These are phyloP conservation scores for Metschnikowia borealis DNA, from an alignment of 805 yeast species.

Conservation along the genomic window DNA sequence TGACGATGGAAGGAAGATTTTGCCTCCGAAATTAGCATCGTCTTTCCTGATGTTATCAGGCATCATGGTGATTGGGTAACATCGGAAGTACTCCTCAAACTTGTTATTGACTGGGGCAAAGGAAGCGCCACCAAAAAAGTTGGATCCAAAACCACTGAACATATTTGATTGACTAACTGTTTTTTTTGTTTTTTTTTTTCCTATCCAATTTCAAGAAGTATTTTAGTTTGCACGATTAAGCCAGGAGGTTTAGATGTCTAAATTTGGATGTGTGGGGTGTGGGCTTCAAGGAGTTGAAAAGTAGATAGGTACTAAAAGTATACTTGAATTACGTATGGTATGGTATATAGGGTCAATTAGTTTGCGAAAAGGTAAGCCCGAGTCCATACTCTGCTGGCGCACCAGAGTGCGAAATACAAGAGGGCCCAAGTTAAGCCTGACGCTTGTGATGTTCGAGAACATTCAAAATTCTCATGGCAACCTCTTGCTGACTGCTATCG, in stretches of 20 bases:
- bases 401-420: neutral
- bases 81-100: conserved; percentile 85
- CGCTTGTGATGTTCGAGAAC: conserved; percentile 18
- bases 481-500: conserved; percentile 32
- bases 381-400: neutral
- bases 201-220: neutral
- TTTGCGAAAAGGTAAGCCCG: conserved; percentile 2
- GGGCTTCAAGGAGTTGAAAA: neutral
- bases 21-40: conserved; percentile 90
- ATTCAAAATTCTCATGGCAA: conserved; percentile 27
- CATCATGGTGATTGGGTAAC: conserved; percentile 91
- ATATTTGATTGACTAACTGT: conserved; percentile 15
- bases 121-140: conserved; percentile 32
- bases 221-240: neutral
- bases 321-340: neutral
- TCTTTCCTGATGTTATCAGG: conserved; percentile 67
- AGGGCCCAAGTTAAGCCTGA: neutral
- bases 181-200: neutral
- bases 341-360: neutral
- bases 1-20: conserved; percentile 90
- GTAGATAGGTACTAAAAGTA: neutral
- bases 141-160: conserved; percentile 43
- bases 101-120: conserved; percentile 31
- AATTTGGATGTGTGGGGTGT: neutral
- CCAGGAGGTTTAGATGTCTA: neutral